phyloP scores from a whole-genome alignment of 768 basidiomycete genomes.

The Amyloporia xantha region DNA sequence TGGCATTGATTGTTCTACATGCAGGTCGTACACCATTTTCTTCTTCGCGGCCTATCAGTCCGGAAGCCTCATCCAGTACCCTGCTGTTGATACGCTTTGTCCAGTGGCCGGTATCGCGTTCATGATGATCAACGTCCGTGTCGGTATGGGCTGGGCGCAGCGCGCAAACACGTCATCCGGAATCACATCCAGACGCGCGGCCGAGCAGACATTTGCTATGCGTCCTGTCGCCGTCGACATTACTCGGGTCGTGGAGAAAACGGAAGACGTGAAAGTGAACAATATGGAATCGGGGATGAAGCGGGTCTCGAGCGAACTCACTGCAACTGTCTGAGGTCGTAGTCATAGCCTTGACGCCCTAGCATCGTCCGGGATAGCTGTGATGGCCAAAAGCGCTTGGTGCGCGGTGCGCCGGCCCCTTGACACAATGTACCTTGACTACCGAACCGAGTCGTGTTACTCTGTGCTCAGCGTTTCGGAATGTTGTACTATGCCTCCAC shows the following conservation, averaged over 20 bases:
- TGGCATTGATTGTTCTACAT: background rate
- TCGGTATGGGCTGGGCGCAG: conserved; percentile 7
- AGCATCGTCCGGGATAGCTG: too few species aligned
- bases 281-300: too few species aligned
- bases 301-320: background rate
- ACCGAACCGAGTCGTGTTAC: too few species aligned
- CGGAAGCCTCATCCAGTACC: background rate
- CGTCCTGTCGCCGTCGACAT: conserved; percentile 4
- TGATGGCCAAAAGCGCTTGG: too few species aligned
- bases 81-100: background rate
- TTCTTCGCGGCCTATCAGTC: conserved; percentile 1
- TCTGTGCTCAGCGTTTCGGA: too few species aligned
- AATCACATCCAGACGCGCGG: background rate
- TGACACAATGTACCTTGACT: too few species aligned
- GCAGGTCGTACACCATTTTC: conserved; percentile 1
- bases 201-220: conserved; percentile 2
- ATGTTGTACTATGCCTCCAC: too few species aligned
- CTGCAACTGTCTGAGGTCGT: background rate
- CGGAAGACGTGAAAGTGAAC: background rate
- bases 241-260: background rate
- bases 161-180: background rate
- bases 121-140: conserved; percentile 12
- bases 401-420: too few species aligned
- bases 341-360: too few species aligned
- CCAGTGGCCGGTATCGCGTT: conserved; percentile 8